phyloP scores from a whole-genome alignment of 176 grass and related monocot species.

The Oropetium thomaeum region DNA sequence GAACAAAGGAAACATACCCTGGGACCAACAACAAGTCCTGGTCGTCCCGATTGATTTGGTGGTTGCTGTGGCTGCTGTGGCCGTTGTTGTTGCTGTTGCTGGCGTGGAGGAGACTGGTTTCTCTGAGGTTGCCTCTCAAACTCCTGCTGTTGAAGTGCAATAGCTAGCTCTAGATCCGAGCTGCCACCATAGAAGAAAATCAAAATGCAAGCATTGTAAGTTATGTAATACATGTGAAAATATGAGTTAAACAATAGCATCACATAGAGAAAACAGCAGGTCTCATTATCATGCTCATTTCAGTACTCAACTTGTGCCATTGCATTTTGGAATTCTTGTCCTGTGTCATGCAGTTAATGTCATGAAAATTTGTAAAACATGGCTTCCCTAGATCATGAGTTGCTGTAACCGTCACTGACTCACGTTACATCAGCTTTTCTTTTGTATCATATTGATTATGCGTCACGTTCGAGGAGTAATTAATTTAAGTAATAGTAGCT shows the following conservation, averaged over 20 bases:
- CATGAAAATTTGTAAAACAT: background rate
- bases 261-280: background rate
- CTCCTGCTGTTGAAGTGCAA: conserved; percentile 94
- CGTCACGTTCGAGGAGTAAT: background rate
- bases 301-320: background rate
- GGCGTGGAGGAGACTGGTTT: conserved; percentile 23
- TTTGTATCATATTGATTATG: background rate
- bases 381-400: background rate
- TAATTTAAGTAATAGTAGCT: too few species aligned
- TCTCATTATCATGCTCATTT: background rate
- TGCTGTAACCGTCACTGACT: background rate
- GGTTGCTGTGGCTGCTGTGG: conserved; percentile 32
- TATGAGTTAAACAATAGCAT: background rate
- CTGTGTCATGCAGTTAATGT: background rate
- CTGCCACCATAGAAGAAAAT: conserved; percentile 42
- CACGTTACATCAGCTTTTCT: background rate
- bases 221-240: background rate
- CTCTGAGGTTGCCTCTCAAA: conserved; percentile 62
- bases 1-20: conserved; percentile 54
- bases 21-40: conserved; percentile 72
- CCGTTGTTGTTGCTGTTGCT: conserved; percentile 20
- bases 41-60: conserved; percentile 50
- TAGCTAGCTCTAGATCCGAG: conserved; percentile 87
- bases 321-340: conserved; percentile 3
- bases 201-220: background rate